Evolutionary conservation across 179 eudicot genomes (phyloP), one percentile per base, ranked within the genome.

Genomic region (Spergularia azorica): DNA sequence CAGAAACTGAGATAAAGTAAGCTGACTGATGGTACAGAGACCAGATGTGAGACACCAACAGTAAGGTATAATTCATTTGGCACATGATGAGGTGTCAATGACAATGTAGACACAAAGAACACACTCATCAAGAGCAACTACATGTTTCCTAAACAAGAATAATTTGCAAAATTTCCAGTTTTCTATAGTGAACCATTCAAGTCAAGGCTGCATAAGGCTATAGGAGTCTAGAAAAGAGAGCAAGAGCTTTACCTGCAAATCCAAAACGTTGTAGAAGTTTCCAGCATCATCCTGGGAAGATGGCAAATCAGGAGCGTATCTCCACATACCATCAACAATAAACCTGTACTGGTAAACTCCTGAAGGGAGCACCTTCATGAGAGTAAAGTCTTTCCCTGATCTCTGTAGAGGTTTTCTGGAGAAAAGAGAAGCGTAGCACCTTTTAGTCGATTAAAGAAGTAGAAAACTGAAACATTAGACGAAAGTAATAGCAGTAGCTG

Each of bases 301-400:
- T 20, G 96, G 98, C 78, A 87, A 65, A 70, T 95, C 97, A 16
- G 91, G 90, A 56, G 95, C 83, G 77, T 87, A 82, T 84, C 87
- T 88, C 91, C 88, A 84, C 48, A 83, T 78, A 43, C 97, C 98
- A 76, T 93, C 97, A 71, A 95, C 93, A 71, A 91, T 67, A 85
- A 93, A 95, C 82, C 90, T 88, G 67, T 86, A 94, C 55, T 82
- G 96, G 86, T 95, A 95, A 72, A 91, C 92, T 48, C 98, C 98
- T 14, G 97, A 89, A 66, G 94, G 90, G 26, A 95, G 95, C 79
- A 93, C 92, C 64, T 91, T 90, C 92, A 90, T 75, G 64, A 95
- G 87, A 20, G 92, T 82, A 74, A 89, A 93, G 76, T 91, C 95
- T 71, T 91, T 89, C 67, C 95, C 97, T n/a, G 95, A 88, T 83